Percentiles rank a stretch among this genome's conserved stretches.
These are phyloP conservation scores for Trifolium dubium DNA, from an alignment of 306 rosid genomes.

Conservation along the genomic window DNA sequence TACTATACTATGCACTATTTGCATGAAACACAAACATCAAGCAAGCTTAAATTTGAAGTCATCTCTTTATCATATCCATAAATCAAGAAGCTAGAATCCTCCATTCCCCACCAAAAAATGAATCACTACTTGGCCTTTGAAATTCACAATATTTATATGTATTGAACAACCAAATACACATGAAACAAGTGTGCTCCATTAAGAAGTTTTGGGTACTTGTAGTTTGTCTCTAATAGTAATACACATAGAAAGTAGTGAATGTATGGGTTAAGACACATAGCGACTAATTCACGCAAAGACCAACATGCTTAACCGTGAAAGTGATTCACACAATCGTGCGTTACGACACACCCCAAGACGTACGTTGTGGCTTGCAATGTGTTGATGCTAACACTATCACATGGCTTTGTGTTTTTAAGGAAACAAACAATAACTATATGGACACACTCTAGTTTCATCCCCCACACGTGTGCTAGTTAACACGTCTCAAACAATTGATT, in stretches of 20 bases:
- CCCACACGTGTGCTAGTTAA: constrained; percentile 50
- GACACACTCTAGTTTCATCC: constrained; percentile 34
- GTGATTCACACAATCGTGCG: constrained; percentile 43
- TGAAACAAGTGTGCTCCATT: constrained; percentile 27
- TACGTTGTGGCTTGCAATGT: constrained; percentile 36
- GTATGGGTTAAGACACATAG: constrained; percentile 16
- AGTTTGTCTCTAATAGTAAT: constrained; percentile 7
- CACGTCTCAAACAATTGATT: no score
- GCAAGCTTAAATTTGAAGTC: constrained; percentile 3
- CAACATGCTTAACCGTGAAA: constrained; percentile 65
- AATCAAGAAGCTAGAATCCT: constrained; percentile 15
- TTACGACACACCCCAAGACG: constrained; percentile 44
- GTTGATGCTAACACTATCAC: constrained; percentile 41
- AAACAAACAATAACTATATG: constrained; percentile 39
- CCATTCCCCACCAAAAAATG: constrained; percentile 2
- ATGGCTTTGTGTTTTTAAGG: constrained; percentile 51
- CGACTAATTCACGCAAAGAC: constrained; percentile 45
- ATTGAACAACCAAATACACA: constrained; percentile 1
- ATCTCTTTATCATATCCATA: constrained; percentile 19
- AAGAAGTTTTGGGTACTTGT: constrained; percentile 29
- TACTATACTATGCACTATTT: no score
- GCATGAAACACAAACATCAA: constrained; percentile 37
- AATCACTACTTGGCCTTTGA: background rate
- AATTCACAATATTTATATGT: background rate
- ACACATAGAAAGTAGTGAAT: background rate